Evolutionary conservation across 1,284 basidiomycete genomes (phyloP), one percentile per base, ranked within the genome.

Genomic region (Farysia itapuensis): DNA sequence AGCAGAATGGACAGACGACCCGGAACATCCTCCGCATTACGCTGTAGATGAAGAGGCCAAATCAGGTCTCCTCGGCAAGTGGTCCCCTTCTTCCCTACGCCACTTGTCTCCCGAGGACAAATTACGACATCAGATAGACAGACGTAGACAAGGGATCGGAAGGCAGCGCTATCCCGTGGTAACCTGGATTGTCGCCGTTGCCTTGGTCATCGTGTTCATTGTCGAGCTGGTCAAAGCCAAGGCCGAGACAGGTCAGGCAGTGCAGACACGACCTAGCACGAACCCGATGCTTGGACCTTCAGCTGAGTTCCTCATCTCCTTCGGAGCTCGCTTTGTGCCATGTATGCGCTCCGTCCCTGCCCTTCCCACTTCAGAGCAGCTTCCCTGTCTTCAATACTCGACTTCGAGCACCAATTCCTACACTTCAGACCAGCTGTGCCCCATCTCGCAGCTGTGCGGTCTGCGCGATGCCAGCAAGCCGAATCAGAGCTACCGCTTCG

Each of bases 271-370:
- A 81, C 89, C 89, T 3, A 81, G 81, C 11, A 85, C 93, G 58
- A 95, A 95, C 74, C 87, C 86, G 6, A 95, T 96, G 91, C 80
- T 92, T 21, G 93, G 93, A 0, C 93, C 93, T 1, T 87, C 89
- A 0, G 83, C 83, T 30, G 85, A 86, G 33, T 90, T 88, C 4
- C 79, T 97, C 14, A 91, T 96, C 64, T 84, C 88, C 60, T 81
- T 91, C 35, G 93, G 82, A 4, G 90, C 92, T 14, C 88, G 94
- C 14, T 97, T 93, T 72, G 89, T 89, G 7, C 85, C 87, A 2
- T 87, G 85, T 69, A 93, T 94, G 88, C 92, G 91, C 70, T 59
- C 44, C 11, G 54, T 77, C 0, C 60, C 72, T n/a, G 64, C 59
- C 6, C 58, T 78, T 5, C 50, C 75, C 12, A 53, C 59, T 59